A percentile compares a stretch with the other conserved stretches of the same genome.
These are phyloP conservation scores for Vitis rotundifolia DNA, from an alignment of 164 flowering plant species.

Conservation along the genomic window DNA sequence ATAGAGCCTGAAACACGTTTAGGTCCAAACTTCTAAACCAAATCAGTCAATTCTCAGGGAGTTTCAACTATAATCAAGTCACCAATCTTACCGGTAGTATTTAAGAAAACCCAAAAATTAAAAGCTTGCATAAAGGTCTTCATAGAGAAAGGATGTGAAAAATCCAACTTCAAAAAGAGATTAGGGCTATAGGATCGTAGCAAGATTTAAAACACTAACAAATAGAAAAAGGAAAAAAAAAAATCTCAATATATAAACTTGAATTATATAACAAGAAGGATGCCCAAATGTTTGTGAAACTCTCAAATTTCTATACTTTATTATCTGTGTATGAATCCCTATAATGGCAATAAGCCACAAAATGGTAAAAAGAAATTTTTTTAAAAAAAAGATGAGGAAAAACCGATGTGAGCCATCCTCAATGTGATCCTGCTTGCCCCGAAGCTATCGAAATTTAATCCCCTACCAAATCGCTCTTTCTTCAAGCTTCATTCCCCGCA, in stretches of 20 bases:
- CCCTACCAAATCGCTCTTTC: not conserved
- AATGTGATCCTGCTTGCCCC: constrained; percentile 3
- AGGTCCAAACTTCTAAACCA: too few relatives aligned
- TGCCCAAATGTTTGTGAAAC: not conserved
- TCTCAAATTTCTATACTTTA: constrained; percentile 2
- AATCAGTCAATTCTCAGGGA: too few relatives aligned
- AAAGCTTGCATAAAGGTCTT: too few relatives aligned
- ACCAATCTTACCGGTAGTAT: too few relatives aligned
- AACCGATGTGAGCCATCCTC: not conserved
- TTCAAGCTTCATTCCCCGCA: constrained; percentile 1
- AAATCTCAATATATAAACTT: not conserved
- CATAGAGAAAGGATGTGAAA: too few relatives aligned
- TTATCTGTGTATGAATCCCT: constrained; percentile 7
- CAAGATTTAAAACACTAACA: too few relatives aligned
- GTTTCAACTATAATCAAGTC: too few relatives aligned
- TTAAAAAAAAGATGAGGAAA: not conserved
- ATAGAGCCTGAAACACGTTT: too few relatives aligned
- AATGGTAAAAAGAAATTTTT: not conserved
- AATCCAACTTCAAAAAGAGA: too few relatives aligned
- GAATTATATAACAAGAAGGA: not conserved
- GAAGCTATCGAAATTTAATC: not conserved
- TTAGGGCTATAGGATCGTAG: too few relatives aligned
- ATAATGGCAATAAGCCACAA: constrained; percentile 9
- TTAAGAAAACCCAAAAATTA: too few relatives aligned
- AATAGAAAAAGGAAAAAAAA: too few relatives aligned